phyloP scores from a whole-genome alignment of 345 rosid genomes.

The Populus pruinosa region DNA sequence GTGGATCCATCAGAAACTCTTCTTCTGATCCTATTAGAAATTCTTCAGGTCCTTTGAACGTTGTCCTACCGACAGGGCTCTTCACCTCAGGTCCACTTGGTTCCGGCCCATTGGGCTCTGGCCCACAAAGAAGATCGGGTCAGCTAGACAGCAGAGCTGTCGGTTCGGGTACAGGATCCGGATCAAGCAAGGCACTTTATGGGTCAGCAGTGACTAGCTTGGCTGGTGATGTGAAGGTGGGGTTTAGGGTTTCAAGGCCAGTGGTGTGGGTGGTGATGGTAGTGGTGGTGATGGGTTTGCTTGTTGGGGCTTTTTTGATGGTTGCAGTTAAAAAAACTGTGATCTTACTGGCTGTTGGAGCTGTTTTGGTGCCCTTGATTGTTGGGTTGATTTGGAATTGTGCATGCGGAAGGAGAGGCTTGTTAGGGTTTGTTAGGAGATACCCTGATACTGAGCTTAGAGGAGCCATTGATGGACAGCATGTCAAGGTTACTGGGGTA shows the following conservation, averaged over 20 bases:
- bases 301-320: slow-evolving; percentile 68
- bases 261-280: slow-evolving; percentile 69
- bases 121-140: slow-evolving; percentile 58
- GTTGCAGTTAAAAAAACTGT: slow-evolving; percentile 75
- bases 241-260: slow-evolving; percentile 70
- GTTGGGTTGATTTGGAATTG: slow-evolving; percentile 66
- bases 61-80: slow-evolving; percentile 83
- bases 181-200: slow-evolving; percentile 50
- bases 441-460: slow-evolving; percentile 87
- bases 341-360: slow-evolving; percentile 64
- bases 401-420: slow-evolving; percentile 63
- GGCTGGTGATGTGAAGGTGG: slow-evolving; percentile 59
- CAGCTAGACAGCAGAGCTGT: slow-evolving; percentile 42
- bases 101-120: slow-evolving; percentile 27
- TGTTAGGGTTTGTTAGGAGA: slow-evolving; percentile 55
- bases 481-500: slow-evolving; percentile 95
- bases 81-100: slow-evolving; percentile 79
- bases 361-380: slow-evolving; percentile 45
- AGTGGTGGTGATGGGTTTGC: slow-evolving; percentile 54
- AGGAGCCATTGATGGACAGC: slow-evolving; percentile 89
- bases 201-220: slow-evolving; percentile 81
- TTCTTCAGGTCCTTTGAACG: slow-evolving; percentile 62
- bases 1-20: slow-evolving; percentile 78
- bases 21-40: slow-evolving; percentile 51
- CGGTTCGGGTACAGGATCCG: slow-evolving; percentile 23